phyloP scores from a whole-genome alignment of 2,329 filamentous ascomycete genomes.

The Aureobasidium sp. region DNA sequence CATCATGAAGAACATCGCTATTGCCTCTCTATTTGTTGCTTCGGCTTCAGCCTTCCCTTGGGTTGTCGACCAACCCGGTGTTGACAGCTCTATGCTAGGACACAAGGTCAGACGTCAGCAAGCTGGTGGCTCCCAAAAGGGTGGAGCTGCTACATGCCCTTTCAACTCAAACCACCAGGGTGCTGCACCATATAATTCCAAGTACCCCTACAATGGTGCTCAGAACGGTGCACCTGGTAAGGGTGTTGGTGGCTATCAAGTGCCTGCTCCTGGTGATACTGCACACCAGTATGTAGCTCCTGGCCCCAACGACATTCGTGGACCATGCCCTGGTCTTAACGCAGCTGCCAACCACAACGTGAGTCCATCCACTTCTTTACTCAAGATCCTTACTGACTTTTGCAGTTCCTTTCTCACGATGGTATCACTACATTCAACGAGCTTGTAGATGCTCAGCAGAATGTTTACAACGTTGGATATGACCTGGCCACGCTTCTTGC shows the following conservation, averaged over 20 bases:
- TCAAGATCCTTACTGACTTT: neutral
- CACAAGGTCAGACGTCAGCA: slow-evolving; percentile 27
- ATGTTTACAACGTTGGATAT: slow-evolving; percentile 40
- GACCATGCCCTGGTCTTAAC: slow-evolving; percentile 38
- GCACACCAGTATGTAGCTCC: slow-evolving; percentile 34
- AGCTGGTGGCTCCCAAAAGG: slow-evolving; percentile 22
- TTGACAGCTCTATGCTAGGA: slow-evolving; percentile 29
- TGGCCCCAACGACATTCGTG: slow-evolving; percentile 33
- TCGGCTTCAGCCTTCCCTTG: slow-evolving; percentile 33
- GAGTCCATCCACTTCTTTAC: neutral
- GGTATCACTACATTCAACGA: slow-evolving; percentile 38
- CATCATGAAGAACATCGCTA: slow-evolving; percentile 22
- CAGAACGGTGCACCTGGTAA: slow-evolving; percentile 37
- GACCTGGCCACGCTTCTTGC: slow-evolving; percentile 36
- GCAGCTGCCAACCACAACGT: slow-evolving; percentile 36
- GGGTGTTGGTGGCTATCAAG: slow-evolving; percentile 36
- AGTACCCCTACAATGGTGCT: slow-evolving; percentile 37
- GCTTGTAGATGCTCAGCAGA: slow-evolving; percentile 41
- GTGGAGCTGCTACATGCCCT: slow-evolving; percentile 29
- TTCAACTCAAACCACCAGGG: slow-evolving; percentile 34
- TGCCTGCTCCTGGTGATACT: slow-evolving; percentile 36
- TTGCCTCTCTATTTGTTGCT: slow-evolving; percentile 22
- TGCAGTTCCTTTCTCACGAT: slow-evolving; percentile 34
- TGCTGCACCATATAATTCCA: slow-evolving; percentile 28
- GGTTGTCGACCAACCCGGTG: slow-evolving; percentile 30